These are phyloP conservation scores for Colletotrichum chrysophilum DNA, from an alignment of 2,329 filamentous ascomycete species.

Conservation along the genomic window DNA sequence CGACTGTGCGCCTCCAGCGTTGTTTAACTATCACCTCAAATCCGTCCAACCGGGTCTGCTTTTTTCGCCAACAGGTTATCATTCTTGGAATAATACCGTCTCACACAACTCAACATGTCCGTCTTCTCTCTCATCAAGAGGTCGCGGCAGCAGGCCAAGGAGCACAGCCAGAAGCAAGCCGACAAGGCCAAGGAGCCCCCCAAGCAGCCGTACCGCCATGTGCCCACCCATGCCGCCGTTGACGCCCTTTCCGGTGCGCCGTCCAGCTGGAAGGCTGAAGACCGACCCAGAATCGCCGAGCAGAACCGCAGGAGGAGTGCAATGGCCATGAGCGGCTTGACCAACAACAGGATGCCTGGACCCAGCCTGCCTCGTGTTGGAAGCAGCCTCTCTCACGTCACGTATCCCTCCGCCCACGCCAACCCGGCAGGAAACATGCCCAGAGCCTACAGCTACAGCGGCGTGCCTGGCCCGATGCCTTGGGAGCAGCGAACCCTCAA, in stretches of 20 bases:
- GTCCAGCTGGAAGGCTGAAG: constrained; percentile 52
- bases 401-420: constrained; percentile 48
- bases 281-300: constrained; percentile 53
- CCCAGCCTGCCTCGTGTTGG: constrained; percentile 44
- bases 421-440: constrained; percentile 44
- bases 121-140: constrained; percentile 60
- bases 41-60: neutral
- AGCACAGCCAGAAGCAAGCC: constrained; percentile 53
- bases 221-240: constrained; percentile 65
- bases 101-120: constrained; percentile 49
- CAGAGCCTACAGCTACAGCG: constrained; percentile 48
- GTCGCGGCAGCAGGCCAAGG: constrained; percentile 60
- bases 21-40: neutral
- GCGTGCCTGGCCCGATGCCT: constrained; percentile 33
- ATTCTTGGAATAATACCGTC: neutral
- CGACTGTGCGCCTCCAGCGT: neutral
- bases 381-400: constrained; percentile 52
- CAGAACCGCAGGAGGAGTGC: constrained; percentile 55
- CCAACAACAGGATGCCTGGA: constrained; percentile 41
- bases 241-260: constrained; percentile 63
- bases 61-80: neutral
- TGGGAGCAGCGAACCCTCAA: constrained; percentile 31
- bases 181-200: constrained; percentile 49
- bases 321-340: constrained; percentile 45
- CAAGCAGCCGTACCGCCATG: constrained; percentile 59